Conservation (phyloP, 2,329 filamentous ascomycete species). For the Rhynchosporium graminicola region DNA sequence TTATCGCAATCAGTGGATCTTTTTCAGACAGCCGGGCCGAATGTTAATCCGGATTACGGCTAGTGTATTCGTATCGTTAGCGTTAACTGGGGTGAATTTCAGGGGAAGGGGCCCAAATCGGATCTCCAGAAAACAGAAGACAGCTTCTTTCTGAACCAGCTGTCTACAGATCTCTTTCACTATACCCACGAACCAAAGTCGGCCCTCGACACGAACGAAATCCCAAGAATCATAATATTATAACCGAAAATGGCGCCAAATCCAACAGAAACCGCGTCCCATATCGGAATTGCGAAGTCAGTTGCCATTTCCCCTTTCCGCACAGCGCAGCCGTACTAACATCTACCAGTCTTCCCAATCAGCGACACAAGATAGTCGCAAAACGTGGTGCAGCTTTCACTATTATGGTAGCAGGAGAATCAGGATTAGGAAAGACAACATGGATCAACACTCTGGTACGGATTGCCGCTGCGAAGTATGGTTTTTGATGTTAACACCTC, state of each 20-base stretch:
- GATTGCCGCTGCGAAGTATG: neutral
- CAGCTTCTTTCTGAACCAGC: neutral
- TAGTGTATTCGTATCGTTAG: neutral
- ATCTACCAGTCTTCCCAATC: constrained; percentile 50
- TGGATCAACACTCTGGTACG: constrained; percentile 92
- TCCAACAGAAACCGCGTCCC: constrained; percentile 61
- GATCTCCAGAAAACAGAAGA: constrained; percentile 11
- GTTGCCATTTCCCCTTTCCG: neutral
- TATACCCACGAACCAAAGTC: constrained; percentile 1
- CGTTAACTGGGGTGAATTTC: constrained; percentile 20
- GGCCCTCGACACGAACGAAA: neutral
- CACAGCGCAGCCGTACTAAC: constrained; percentile 41
- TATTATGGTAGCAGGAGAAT: constrained; percentile 99
- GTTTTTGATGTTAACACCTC: neutral
- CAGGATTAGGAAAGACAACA: constrained; percentile 97
- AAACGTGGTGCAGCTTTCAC: constrained; percentile 96
- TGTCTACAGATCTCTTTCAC: constrained; percentile 1
- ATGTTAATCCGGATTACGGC: neutral
- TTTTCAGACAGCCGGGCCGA: constrained; percentile 11
- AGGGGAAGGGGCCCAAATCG: constrained; percentile 23
- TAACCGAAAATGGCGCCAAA: constrained; percentile 54
- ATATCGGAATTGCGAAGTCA: constrained; percentile 70
- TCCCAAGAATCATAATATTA: constrained; percentile 1
- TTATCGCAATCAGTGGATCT: constrained; percentile 22
- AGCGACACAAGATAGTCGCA: constrained; percentile 73